Conservation (phyloP, 2,329 filamentous ascomycete genomes). For the Sarocladium kiliense region DNA sequence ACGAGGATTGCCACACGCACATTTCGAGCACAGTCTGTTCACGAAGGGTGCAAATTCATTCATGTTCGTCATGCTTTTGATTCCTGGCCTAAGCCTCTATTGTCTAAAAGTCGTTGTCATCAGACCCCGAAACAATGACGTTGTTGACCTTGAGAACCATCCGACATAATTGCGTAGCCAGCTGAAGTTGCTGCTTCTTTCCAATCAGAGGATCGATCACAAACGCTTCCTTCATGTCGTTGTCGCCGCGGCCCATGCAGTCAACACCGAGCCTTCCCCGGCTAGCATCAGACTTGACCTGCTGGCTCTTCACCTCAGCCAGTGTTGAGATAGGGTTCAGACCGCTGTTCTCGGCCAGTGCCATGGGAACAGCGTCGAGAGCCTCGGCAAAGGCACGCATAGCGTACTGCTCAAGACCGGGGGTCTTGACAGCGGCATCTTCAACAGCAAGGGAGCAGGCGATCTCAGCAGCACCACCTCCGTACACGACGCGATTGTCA, state of each 20-base stretch:
- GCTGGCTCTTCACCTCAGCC: slow-evolving; percentile 91
- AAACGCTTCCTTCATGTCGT: slow-evolving; percentile 97
- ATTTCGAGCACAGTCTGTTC: no score
- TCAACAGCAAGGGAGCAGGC: slow-evolving; percentile 95
- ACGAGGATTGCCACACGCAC: no score
- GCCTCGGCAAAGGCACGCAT: slow-evolving; percentile 98
- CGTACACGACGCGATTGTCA: slow-evolving; percentile 97
- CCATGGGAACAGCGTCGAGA: slow-evolving; percentile 89
- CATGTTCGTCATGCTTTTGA: slow-evolving; percentile 8
- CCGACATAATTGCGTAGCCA: slow-evolving; percentile 93
- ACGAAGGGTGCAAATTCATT: not conserved
- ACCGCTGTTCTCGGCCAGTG: slow-evolving; percentile 94
- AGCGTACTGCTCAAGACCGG: slow-evolving; percentile 96
- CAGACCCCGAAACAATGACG: slow-evolving; percentile 84
- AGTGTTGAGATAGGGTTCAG: slow-evolving; percentile 94
- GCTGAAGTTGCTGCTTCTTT: slow-evolving; percentile 93
- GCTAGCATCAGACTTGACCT: slow-evolving; percentile 64
- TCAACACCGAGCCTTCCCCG: slow-evolving; percentile 79
- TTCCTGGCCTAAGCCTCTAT: slow-evolving; percentile 8
- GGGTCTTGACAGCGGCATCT: slow-evolving; percentile 88
- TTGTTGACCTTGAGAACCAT: slow-evolving; percentile 99
- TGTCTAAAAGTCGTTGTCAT: slow-evolving; percentile 78
- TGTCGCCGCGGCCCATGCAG: slow-evolving; percentile 93
- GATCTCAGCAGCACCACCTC: slow-evolving; percentile 93
- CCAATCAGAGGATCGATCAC: slow-evolving; percentile 98